Evolutionary conservation across 176 grass and related monocot species (phyloP).

Genomic region (Musa troglodytarum): DNA sequence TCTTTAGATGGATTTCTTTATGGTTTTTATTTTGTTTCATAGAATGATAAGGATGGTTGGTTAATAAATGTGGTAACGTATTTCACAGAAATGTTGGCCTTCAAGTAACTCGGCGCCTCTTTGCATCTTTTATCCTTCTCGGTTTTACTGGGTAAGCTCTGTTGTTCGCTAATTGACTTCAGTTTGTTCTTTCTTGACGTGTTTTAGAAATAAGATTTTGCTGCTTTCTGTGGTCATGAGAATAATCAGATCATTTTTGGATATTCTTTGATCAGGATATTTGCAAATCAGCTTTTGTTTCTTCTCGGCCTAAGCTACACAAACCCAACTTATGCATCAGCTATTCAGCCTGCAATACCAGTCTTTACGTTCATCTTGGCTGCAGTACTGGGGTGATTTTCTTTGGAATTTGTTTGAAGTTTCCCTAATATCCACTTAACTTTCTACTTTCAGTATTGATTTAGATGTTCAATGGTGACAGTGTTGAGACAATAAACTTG

Average conservation of each 20-base stretch:
- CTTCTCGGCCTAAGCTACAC: conserved; percentile 84
- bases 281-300: conserved; percentile 86
- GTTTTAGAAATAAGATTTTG: not conserved
- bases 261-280: conserved; percentile 40
- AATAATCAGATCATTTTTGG: not conserved
- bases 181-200: not conserved
- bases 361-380: conserved; percentile 89
- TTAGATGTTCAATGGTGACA: conserved; percentile 23
- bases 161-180: not conserved
- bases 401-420: not conserved
- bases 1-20: not conserved
- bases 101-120: conserved; percentile 35
- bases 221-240: not conserved
- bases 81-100: conserved; percentile 23
- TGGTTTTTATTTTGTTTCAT: not conserved
- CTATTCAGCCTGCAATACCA: conserved; percentile 75
- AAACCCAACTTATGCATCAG: conserved; percentile 78
- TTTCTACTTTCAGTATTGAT: not conserved
- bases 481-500: conserved; percentile 59
- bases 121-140: conserved; percentile 67
- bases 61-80: not conserved
- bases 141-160: conserved; percentile 61
- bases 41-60: not conserved
- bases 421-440: not conserved
- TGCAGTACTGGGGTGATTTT: conserved; percentile 50